phyloP scores from a whole-genome alignment of 495 filamentous ascomycete species.

The Endocarpon pusillum region DNA sequence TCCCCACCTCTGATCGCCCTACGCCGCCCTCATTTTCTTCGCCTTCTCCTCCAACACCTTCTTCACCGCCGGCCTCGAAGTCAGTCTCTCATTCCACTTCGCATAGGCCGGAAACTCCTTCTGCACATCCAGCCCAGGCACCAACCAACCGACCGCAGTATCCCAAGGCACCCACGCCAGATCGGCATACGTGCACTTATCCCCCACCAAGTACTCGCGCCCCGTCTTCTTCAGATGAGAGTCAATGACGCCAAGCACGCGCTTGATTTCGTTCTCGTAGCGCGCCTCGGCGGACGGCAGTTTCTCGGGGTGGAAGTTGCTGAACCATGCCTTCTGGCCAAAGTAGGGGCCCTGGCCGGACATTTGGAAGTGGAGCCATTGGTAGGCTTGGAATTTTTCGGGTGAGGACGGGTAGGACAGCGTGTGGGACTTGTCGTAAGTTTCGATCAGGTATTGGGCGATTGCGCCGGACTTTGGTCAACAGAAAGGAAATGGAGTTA shows the following conservation, averaged over 20 bases:
- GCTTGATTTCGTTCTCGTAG: slow-evolving; percentile 28
- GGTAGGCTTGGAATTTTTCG: slow-evolving; percentile 16
- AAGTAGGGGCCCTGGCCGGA: slow-evolving; percentile 23
- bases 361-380: slow-evolving; percentile 28
- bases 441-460: slow-evolving; percentile 50
- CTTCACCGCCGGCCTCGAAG: slow-evolving; percentile 9
- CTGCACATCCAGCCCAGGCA: slow-evolving; percentile 5
- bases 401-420: slow-evolving; percentile 22
- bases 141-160: slow-evolving; percentile 2
- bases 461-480: slow-evolving; percentile 65
- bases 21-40: too few species aligned
- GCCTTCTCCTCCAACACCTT: slow-evolving; percentile 5
- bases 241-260: slow-evolving; percentile 29
- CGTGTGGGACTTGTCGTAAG: slow-evolving; percentile 47
- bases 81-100: slow-evolving; percentile 15
- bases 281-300: slow-evolving; percentile 26
- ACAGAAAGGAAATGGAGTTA: too few species aligned
- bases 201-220: slow-evolving; percentile 31
- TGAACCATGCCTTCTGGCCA: slow-evolving; percentile 25
- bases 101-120: slow-evolving; percentile 15
- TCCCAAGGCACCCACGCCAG: slow-evolving; percentile 28
- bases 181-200: slow-evolving; percentile 32
- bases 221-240: too few species aligned
- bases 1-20: too few species aligned
- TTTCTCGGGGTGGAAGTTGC: slow-evolving; percentile 25